Evolutionary conservation across 345 rosid genomes (phyloP).

Genomic region (Lepidium sativum): DNA sequence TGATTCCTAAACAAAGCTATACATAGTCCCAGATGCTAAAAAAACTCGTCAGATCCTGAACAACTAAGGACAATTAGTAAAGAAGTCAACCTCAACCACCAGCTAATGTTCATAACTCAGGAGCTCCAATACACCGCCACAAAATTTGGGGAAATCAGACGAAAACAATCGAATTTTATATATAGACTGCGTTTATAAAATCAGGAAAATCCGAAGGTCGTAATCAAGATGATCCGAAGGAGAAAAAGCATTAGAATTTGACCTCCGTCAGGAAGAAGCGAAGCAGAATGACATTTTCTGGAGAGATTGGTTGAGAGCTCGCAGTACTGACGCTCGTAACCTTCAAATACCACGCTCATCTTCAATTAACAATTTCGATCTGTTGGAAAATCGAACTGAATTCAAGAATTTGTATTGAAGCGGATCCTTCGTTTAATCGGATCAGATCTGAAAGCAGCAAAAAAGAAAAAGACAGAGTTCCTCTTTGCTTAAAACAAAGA

Average conservation of each 20-base stretch:
- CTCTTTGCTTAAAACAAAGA: background rate
- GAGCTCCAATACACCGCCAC: background rate
- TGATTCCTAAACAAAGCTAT: background rate
- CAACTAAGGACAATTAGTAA: background rate
- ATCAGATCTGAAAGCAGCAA: background rate
- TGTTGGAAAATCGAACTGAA: background rate
- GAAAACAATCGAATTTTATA: background rate
- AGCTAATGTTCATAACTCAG: background rate
- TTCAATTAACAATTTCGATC: background rate
- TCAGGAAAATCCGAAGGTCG: background rate
- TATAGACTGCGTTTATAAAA: background rate
- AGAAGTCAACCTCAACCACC: background rate
- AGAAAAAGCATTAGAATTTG: background rate
- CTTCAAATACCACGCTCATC: conserved; percentile 87
- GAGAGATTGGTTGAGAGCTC: conserved; percentile 85
- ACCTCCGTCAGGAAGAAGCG: conserved; percentile 52
- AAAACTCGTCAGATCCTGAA: background rate
- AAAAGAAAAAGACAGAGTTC: background rate
- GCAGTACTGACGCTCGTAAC: conserved; percentile 89
- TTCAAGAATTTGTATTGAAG: background rate
- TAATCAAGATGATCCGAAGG: background rate
- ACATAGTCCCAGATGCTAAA: background rate
- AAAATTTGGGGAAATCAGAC: background rate
- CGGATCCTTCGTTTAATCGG: background rate
- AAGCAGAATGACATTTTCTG: conserved; percentile 56